Base-by-base conservation (phyloP, 768 basidiomycete genomes). In the Pulveroboletus sp. region DNA sequence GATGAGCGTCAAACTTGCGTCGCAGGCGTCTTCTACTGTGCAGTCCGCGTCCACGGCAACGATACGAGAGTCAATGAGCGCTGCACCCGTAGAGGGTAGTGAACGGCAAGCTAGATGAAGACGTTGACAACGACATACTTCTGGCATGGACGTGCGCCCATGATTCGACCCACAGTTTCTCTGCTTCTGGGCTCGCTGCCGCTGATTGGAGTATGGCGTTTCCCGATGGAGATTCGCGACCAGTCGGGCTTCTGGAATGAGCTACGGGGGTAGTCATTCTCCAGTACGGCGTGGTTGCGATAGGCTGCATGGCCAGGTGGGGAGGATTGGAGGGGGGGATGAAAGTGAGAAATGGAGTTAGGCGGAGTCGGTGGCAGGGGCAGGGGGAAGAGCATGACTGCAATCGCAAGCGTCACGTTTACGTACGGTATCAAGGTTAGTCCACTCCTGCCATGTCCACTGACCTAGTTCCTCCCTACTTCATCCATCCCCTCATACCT, bases 21-120 rank as follows among this genome's bases (percentile, higher is more conserved):
- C 87, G 60, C 88, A 91, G 11, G 89, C 88, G 39, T 87, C 85
- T 64, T 92, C 89, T 15, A 92, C 89, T 43, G 78, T 83, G 8
- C 77, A 81, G 39, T 88, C 81, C n/a, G 79, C 79, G 47, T 83
- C 81, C 9, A 91, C 75, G 26, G 74, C 71, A 14, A 88, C 78
- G 42, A 90, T 76, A 3, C 77, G 79, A 39, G 77, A 76, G 63
- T 89, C 86, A 54, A 88, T 81, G 24, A 90, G 72, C 61, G 86
- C 88, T 89, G 50, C 8, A 26, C 7, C 14, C 15, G 28, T 6
- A 3, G 21, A 42, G 36, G 24, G 31, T 6, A 14, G 43, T 55
- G 28, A 47, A 41, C 14, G 5, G n/a, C 8, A 17, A 27, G 18
- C 21, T 10, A 37, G 9, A 28, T 17, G n/a, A n/a, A 7, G 5